A percentile compares a stretch with the other conserved stretches of the same genome.
These are phyloP conservation scores for Golubevia pallescens DNA, from an alignment of 1,284 basidiomycete genomes.

Conservation along the genomic window DNA sequence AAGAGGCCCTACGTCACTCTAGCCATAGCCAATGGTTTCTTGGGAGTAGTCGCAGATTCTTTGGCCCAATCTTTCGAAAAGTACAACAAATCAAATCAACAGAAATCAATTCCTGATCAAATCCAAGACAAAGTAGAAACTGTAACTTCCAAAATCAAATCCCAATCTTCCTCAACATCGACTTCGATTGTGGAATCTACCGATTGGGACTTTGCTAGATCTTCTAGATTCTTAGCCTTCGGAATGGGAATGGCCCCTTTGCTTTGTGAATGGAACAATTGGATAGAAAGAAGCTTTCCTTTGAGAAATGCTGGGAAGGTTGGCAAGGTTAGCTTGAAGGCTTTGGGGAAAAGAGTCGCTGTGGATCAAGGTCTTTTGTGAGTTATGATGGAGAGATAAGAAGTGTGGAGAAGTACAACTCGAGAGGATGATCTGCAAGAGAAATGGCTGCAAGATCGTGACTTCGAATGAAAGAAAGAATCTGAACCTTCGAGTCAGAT, in stretches of 20 bases:
- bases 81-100: constrained; percentile 7
- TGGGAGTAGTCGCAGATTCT: constrained; percentile 47
- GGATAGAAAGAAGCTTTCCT: constrained; percentile 51
- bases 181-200: background rate
- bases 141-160: background rate
- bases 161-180: too few species aligned
- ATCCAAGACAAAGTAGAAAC: background rate
- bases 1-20: constrained; percentile 53
- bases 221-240: constrained; percentile 46
- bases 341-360: constrained; percentile 43
- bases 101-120: background rate
- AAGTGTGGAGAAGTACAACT: too few species aligned
- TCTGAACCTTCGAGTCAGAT: too few species aligned
- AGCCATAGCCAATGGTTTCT: constrained; percentile 50
- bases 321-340: constrained; percentile 43
- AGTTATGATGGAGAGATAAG: too few species aligned
- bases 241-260: constrained; percentile 55
- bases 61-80: constrained; percentile 53
- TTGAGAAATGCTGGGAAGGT: constrained; percentile 15
- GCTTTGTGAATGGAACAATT: constrained; percentile 57
- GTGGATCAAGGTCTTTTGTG: constrained; percentile 55
- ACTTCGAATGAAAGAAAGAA: too few species aligned
- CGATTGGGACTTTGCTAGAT: constrained; percentile 41
- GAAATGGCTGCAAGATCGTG: too few species aligned
- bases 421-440: too few species aligned